These are phyloP conservation scores for Claviceps pusilla DNA, from an alignment of 2,329 filamentous ascomycete species.

Conservation along the genomic window DNA sequence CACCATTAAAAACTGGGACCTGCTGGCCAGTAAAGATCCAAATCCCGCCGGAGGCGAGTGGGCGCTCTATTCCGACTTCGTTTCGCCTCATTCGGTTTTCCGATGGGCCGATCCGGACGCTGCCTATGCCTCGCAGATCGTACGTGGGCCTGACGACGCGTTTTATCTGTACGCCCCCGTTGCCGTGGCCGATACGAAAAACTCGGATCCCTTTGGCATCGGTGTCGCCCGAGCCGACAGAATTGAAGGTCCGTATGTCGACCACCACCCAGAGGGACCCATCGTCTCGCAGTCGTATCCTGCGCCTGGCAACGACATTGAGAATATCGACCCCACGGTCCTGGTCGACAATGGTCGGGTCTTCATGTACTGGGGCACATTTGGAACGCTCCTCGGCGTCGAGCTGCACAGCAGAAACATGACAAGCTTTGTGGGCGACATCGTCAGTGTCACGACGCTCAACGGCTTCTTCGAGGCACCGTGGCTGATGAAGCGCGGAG, in stretches of 20 bases:
- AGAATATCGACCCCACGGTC: conserved; percentile 1
- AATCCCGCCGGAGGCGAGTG: background rate
- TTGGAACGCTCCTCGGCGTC: background rate
- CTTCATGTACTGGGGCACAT: conserved; percentile 1
- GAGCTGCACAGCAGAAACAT: background rate
- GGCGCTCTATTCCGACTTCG: background rate
- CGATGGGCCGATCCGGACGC: background rate
- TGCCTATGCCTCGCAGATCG: conserved; percentile 1
- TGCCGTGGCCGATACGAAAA: background rate
- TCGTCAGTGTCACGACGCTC: background rate
- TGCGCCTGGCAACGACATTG: background rate
- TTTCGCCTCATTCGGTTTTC: background rate
- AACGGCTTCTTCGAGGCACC: background rate
- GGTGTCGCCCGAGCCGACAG: background rate
- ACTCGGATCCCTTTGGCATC: background rate
- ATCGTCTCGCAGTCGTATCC: background rate
- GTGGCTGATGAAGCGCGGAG: background rate
- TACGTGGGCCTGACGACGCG: background rate
- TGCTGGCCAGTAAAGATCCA: background rate
- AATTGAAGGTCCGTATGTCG: background rate
- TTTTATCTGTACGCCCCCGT: background rate
- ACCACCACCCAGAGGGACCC: background rate
- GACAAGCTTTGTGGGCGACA: background rate
- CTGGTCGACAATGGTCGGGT: background rate
- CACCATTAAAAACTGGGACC: background rate